A percentile compares a stretch with the other conserved stretches of the same genome.
phyloP scores from a whole-genome alignment of 768 basidiomycete genomes.

The Lactarius akahatsu region DNA sequence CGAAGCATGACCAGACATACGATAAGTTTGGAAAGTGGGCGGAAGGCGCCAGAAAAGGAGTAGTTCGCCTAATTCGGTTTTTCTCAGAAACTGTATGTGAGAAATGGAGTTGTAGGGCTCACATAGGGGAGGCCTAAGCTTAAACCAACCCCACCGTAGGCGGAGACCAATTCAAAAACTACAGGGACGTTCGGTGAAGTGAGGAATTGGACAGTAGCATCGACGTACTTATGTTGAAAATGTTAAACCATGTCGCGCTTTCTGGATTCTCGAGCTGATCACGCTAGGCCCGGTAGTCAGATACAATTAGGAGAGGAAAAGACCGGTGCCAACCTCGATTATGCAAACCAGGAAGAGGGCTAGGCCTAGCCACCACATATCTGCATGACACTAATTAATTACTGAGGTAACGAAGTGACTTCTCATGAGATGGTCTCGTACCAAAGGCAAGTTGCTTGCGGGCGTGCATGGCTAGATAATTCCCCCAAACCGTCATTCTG shows the following conservation, averaged over 20 bases:
- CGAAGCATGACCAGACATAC: constrained; percentile 89
- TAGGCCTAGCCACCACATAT: constrained; percentile 94
- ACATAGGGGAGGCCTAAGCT: constrained; percentile 86
- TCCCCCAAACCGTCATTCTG: constrained; percentile 67
- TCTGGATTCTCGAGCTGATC: constrained; percentile 53
- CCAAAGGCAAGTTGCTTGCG: constrained; percentile 90
- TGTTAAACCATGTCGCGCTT: constrained; percentile 72
- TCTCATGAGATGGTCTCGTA: constrained; percentile 35
- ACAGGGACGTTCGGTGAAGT: neutral
- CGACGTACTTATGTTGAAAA: constrained; percentile 68
- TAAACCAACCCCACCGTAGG: constrained; percentile 87
- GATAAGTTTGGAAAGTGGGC: constrained; percentile 83
- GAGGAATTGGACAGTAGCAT: constrained; percentile 32
- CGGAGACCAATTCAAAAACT: constrained; percentile 89
- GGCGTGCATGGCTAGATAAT: constrained; percentile 78
- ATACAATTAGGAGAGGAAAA: neutral
- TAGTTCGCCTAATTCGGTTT: constrained; percentile 60
- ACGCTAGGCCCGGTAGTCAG: constrained; percentile 42
- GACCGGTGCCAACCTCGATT: constrained; percentile 63
- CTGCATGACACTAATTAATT: constrained; percentile 41
- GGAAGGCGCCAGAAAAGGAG: constrained; percentile 76
- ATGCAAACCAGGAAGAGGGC: constrained; percentile 91
- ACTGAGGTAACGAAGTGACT: neutral
- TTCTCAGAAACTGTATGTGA: constrained; percentile 21
- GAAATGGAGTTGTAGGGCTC: constrained; percentile 32